Base-by-base conservation (phyloP, 1,284 basidiomycete species). In the Microbotryum silenes-acaulis region DNA sequence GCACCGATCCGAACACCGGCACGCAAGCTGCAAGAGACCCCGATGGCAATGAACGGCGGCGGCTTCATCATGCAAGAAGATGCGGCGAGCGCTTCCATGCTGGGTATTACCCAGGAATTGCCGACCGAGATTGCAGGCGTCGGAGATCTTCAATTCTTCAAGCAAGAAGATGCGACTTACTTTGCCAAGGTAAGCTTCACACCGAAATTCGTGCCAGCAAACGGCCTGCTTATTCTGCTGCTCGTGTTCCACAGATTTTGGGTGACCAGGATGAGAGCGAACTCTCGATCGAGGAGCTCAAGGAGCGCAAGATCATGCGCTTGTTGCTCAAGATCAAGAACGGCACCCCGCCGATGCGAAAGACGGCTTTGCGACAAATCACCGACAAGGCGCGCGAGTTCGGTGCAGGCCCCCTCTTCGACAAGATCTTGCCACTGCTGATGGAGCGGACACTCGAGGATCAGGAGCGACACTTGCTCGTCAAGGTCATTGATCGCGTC, bases 361-460 rank as follows among this genome's bases (percentile, higher is more conserved):
- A 99, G 78, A 92, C 93, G 1, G 96, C 96, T 12, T 83, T 98
- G 51, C 85, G 94, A 59, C 93, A 97, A 76, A 97, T 99, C 74
- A 97, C 93, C n/a, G 96, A 99, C 81, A 96, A 97, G 76, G 96
- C 96, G 65, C 87, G 94, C 70, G 92, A 98, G 73, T 97, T 98
- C 68, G 94, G 94, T 59, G 93, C 96, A 29, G 94, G 93, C 25
- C 96, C 96, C n/a, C 81, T 98, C 9, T 99, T 98, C 76, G 96
- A 98, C 80, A 99, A 98, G 78, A 99, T 99, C 67, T 81, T 98
- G 12, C 96, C 94, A 0, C 80, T 99, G 57, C 86, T 99, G 67
- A 99, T 99, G 96, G 96, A 99, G 76, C 86, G 94, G 27, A 97
- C 92, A 0, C 83, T 99, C 51, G 96, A 99, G 78, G 96, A 99